phyloP scores from a whole-genome alignment of 768 basidiomycete species.

The Boletales sp. region DNA sequence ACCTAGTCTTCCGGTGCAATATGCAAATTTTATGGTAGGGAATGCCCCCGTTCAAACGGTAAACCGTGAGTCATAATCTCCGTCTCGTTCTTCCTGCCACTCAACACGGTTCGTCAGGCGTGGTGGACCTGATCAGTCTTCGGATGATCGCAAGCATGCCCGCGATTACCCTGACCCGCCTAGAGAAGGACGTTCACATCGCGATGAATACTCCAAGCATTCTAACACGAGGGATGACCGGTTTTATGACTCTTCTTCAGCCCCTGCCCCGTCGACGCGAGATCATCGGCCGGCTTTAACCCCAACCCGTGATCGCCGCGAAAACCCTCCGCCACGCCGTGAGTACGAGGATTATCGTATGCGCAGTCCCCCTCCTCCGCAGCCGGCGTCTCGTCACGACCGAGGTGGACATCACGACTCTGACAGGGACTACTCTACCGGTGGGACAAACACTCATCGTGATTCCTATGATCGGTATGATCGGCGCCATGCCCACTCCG shows the following conservation, averaged over 20 bases:
- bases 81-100: background rate
- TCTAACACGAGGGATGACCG: conserved; percentile 47
- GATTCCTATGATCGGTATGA: conserved; percentile 63
- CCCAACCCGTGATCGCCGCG: conserved; percentile 64
- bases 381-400: conserved; percentile 51
- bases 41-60: conserved; percentile 59
- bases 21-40: conserved; percentile 40
- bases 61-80: conserved; percentile 42
- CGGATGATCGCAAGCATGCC: conserved; percentile 55
- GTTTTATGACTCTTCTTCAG: conserved; percentile 49
- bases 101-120: conserved; percentile 27
- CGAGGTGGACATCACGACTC: conserved; percentile 36
- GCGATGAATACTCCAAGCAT: conserved; percentile 56
- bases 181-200: conserved; percentile 38
- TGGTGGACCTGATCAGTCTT: conserved; percentile 46
- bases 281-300: conserved; percentile 61
- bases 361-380: conserved; percentile 46
- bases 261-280: conserved; percentile 40
- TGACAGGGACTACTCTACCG: conserved; percentile 45
- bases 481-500: conserved; percentile 41
- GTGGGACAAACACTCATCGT: conserved; percentile 38
- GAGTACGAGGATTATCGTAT: conserved; percentile 70
- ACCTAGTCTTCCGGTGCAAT: background rate
- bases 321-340: conserved; percentile 52
- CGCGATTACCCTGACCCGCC: conserved; percentile 50